Evolutionary conservation across 2,329 filamentous ascomycete species (phyloP), one percentile per base, ranked within the genome.

Genomic region (Calonectria leucothoes): DNA sequence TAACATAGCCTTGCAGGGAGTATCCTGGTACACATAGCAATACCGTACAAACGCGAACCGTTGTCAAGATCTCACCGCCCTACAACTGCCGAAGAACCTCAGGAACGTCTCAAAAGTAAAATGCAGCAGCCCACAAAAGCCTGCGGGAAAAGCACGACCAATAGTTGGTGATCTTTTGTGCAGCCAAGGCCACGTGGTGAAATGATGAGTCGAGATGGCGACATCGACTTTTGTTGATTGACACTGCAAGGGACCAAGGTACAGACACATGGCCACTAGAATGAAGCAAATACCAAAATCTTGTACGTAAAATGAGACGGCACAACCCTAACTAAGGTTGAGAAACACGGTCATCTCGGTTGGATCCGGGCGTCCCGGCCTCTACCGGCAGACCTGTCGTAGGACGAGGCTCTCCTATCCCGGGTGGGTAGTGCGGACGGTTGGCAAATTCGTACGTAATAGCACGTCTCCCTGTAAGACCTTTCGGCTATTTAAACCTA

Each of bases 391-490:
- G 15, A 23, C 35, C 55, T 31, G 15, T 27, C 17, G 6, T 11
- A 37, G 25, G 49, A 27, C 14, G 23, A 61, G 55, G 20, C 14
- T 10, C 23, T 39, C 3, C 55, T 23, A 33, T 39, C 23, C 23
- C 55, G 33, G n/a, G 55, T 8, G 55, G 55, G 12, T 39, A 61
- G 23, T 61, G 33, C 23, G 55, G 35, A 61, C 25, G 55, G 35
- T 37, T 61, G 33, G 55, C n/a, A 61, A 61, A 37, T 39, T 59
- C 55, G 55, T 61, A 61, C 55, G 55, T 61, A 61, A 61, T 61
- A 61, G 55, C 55, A 61, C 14, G n/a, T 29, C 23, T n/a, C 20
- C 7, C 23, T 35, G 55, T 11, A 45, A 61, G 35, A 61, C 35
- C 23, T 39, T 39, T 61, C 55, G 55, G 55, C 35, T 61, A 61